phyloP scores from a whole-genome alignment of 768 basidiomycete species.

The Tulasnella sp. region DNA sequence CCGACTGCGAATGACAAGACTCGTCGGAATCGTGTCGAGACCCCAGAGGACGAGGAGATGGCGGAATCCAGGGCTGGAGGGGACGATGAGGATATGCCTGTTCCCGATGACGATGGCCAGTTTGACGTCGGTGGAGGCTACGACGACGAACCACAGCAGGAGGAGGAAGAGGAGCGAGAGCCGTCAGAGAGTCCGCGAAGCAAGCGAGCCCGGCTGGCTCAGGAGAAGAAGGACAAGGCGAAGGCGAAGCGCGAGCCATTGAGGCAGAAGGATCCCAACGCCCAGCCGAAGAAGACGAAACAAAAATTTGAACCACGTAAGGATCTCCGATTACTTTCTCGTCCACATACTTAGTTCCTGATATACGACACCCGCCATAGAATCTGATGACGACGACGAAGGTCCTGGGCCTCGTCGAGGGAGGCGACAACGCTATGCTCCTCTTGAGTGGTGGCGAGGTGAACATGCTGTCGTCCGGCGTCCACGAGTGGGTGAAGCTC shows the following conservation, averaged over 20 bases:
- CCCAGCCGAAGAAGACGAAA: constrained; percentile 18
- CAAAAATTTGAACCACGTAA: not conserved
- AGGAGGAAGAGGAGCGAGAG: constrained; percentile 8
- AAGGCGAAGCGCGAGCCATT: not conserved
- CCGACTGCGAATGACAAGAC: too few relatives aligned
- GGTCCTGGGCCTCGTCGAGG: constrained; percentile 23
- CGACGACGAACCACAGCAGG: not conserved
- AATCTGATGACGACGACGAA: constrained; percentile 24
- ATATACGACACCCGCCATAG: not conserved
- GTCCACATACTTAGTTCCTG: not conserved
- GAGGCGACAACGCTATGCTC: constrained; percentile 20
- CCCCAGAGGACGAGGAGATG: too few relatives aligned
- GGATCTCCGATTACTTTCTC: not conserved
- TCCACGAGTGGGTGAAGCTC: constrained; percentile 22
- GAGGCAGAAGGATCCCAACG: constrained; percentile 12
- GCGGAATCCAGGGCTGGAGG: too few relatives aligned
- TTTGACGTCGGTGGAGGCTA: not conserved
- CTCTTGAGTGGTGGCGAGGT: constrained; percentile 30
- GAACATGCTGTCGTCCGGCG: constrained; percentile 27
- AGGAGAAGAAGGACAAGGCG: constrained; percentile 21
- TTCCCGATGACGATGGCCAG: not conserved
- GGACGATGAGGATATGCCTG: not conserved
- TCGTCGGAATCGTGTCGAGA: too few relatives aligned
- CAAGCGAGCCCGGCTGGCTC: not conserved
- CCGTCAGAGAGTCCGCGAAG: not conserved